These are phyloP conservation scores for Cupressus sempervirens DNA, from an alignment of 75 land plant genomes.

Conservation along the genomic window DNA sequence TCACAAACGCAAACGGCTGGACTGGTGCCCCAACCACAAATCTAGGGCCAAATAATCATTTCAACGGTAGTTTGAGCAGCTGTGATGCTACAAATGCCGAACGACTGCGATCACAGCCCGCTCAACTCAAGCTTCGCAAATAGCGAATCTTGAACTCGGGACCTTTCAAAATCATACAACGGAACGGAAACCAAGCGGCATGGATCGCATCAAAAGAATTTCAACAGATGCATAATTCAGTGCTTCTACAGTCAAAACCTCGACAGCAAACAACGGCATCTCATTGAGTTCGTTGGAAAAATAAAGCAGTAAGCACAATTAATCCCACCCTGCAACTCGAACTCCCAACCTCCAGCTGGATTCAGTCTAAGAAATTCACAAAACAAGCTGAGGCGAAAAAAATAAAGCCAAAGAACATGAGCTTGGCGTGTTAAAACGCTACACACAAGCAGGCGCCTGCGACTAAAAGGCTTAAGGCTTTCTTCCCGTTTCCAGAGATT, in stretches of 20 bases:
- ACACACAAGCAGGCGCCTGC: neutral
- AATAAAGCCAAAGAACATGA: too few relatives aligned
- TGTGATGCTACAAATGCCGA: neutral
- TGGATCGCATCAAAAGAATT: neutral
- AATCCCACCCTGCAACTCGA: too few relatives aligned
- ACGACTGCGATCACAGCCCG: neutral
- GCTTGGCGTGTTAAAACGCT: too few relatives aligned
- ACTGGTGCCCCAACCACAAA: neutral
- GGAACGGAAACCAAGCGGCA: too few relatives aligned
- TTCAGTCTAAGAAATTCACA: too few relatives aligned
- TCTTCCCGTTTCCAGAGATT: neutral
- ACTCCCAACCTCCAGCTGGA: too few relatives aligned
- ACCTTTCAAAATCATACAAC: neutral
- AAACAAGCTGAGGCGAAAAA: too few relatives aligned
- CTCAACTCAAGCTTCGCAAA: neutral
- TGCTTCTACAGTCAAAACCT: neutral
- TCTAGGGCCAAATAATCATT: too few relatives aligned
- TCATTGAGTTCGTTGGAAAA: neutral
- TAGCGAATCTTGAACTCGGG: neutral
- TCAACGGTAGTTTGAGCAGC: neutral
- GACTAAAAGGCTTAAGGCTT: neutral
- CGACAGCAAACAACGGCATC: neutral
- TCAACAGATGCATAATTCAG: neutral
- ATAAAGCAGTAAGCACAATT: too few relatives aligned
- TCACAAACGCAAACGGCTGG: neutral